Conservation (phyloP, 1,284 basidiomycete genomes). For the Peniophora sp. region DNA sequence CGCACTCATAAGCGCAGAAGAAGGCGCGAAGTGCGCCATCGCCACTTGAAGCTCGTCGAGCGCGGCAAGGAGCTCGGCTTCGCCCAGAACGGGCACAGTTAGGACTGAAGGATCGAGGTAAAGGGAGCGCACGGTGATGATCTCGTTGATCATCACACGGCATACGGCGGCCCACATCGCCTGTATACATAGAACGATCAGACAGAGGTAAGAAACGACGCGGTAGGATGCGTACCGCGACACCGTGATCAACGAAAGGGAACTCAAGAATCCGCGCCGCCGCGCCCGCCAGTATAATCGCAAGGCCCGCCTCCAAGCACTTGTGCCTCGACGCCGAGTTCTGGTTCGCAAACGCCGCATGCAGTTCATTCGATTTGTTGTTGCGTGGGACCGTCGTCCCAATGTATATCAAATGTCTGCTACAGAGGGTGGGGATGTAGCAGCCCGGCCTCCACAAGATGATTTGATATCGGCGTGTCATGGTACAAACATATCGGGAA, state of each 20-base stretch:
- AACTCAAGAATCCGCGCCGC: constrained; percentile 9
- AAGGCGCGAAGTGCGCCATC: constrained; percentile 9
- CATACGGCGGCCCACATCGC: constrained; percentile 18
- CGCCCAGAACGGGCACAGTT: background rate
- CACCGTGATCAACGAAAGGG: constrained; percentile 15
- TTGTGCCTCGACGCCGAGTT: constrained; percentile 18
- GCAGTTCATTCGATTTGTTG: constrained; percentile 27
- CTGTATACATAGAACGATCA: constrained; percentile 3
- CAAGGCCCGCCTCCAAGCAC: constrained; percentile 19
- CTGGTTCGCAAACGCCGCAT: constrained; percentile 15
- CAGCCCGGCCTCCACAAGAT: too few species aligned
- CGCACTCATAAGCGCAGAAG: constrained; percentile 10
- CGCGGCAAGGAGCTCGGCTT: constrained; percentile 6
- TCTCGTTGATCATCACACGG: constrained; percentile 16
- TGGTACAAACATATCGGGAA: too few species aligned
- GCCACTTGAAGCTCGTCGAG: constrained; percentile 9
- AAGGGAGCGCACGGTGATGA: constrained; percentile 9
- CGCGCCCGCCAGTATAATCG: constrained; percentile 10
- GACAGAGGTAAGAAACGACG: background rate
- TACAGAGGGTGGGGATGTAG: too few species aligned
- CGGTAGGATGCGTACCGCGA: constrained; percentile 15
- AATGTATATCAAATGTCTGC: too few species aligned
- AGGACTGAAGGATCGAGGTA: background rate
- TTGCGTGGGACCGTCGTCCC: too few species aligned
- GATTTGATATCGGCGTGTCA: too few species aligned